These are phyloP conservation scores for Sinapis alba DNA, from an alignment of 441 rosid genomes.

Conservation along the genomic window DNA sequence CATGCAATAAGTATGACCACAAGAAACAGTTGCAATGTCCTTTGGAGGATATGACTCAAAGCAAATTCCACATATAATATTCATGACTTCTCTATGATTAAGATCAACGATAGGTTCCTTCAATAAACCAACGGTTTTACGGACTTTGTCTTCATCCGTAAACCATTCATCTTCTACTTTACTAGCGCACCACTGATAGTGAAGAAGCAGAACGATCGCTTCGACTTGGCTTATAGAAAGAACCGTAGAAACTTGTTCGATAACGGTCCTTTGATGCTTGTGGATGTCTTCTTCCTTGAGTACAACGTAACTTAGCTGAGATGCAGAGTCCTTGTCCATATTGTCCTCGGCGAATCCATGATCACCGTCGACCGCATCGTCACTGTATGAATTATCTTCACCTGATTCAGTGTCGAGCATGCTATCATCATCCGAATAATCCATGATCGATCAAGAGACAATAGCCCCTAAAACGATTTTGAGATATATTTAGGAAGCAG, in stretches of 20 bases:
- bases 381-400: slow-evolving; percentile 65
- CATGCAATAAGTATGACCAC: slow-evolving; percentile 87
- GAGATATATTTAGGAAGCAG: not conserved
- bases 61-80: slow-evolving; percentile 82
- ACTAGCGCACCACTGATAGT: slow-evolving; percentile 52
- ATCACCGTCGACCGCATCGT: slow-evolving; percentile 41
- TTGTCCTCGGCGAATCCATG: slow-evolving; percentile 33
- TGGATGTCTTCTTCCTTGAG: slow-evolving; percentile 36
- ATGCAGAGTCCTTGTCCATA: not conserved
- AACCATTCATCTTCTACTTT: slow-evolving; percentile 94
- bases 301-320: slow-evolving; percentile 20
- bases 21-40: slow-evolving; percentile 54
- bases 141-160: slow-evolving; percentile 73
- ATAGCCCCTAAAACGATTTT: not conserved
- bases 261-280: slow-evolving; percentile 20
- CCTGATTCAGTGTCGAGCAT: slow-evolving; percentile 50
- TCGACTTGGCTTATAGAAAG: slow-evolving; percentile 35
- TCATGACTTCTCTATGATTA: slow-evolving; percentile 28
- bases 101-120: slow-evolving; percentile 45
- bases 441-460: slow-evolving; percentile 43
- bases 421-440: slow-evolving; percentile 55
- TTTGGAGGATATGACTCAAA: slow-evolving; percentile 53
- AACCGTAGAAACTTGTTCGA: slow-evolving; percentile 26
- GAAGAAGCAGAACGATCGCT: slow-evolving; percentile 38
- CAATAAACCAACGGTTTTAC: slow-evolving; percentile 67